Percentiles rank a stretch among this genome's conserved stretches.
Evolutionary conservation across 1,139 yeast genomes (phyloP).

Genomic region (Yamadazyma buinensis): DNA sequence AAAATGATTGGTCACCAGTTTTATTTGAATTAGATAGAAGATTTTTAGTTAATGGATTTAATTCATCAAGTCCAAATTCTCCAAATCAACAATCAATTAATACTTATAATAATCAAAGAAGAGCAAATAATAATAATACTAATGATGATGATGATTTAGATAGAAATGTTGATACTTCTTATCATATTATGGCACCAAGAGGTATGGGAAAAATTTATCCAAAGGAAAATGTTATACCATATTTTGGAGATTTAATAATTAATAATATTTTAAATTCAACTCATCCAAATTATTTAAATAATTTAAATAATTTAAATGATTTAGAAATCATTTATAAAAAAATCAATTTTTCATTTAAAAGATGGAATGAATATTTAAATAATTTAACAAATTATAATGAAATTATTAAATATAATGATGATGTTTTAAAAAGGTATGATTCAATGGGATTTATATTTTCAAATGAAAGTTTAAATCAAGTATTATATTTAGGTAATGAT

Average conservation of each 20-base stretch:
- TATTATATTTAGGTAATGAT: slow-evolving; percentile 38
- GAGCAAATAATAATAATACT: neutral
- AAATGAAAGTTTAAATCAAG: slow-evolving; percentile 45
- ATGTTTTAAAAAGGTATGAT: slow-evolving; percentile 41
- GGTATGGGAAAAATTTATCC: slow-evolving; percentile 79
- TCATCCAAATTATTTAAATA: slow-evolving; percentile 8
- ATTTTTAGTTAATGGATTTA: slow-evolving; percentile 44
- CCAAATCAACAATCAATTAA: slow-evolving; percentile 11
- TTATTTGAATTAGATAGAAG: slow-evolving; percentile 84
- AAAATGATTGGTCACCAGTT: slow-evolving; percentile 92
- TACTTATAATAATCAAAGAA: slow-evolving; percentile 2
- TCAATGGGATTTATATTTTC: slow-evolving; percentile 46
- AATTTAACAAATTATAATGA: slow-evolving; percentile 37
- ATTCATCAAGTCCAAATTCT: slow-evolving; percentile 13
- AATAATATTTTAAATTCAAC: slow-evolving; percentile 18
- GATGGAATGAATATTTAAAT: slow-evolving; percentile 72
- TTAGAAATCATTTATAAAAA: slow-evolving; percentile 66
- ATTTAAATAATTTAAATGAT: slow-evolving; percentile 36
- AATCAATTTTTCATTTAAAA: slow-evolving; percentile 67
- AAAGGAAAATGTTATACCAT: slow-evolving; percentile 79
- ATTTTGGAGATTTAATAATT: slow-evolving; percentile 74
- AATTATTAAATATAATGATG: slow-evolving; percentile 41
- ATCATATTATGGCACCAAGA: slow-evolving; percentile 83
- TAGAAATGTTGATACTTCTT: slow-evolving; percentile 44
- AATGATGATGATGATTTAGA: slow-evolving; percentile 1